Evolutionary conservation across 768 basidiomycete genomes (phyloP), one percentile per base, ranked within the genome.

Genomic region (Naganishia friedmannii): DNA sequence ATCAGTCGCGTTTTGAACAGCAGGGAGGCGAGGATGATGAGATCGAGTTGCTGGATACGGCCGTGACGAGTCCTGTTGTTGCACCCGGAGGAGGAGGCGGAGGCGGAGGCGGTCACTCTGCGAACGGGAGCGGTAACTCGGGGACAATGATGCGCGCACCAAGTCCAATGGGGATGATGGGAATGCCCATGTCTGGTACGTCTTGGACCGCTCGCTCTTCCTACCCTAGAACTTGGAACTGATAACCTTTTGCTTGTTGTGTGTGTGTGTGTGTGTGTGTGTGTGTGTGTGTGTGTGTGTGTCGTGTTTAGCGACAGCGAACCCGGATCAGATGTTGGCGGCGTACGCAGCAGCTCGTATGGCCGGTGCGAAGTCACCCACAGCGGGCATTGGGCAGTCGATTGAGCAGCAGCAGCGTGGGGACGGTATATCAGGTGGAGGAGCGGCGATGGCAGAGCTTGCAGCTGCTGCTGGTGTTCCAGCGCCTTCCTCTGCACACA

Each of bases 321-420:
- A 72, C 71, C 80, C 80, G 28, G 80, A 81, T 57, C 76, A 81
- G 63, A 76, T 81, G 75, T 72, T 81, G 17, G 78, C 78, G 1
- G 80, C 79, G 12, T 81, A 81, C 69, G 80, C 80, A 39, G 78
- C 78, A 10, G 71, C 71, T n/a, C 46, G 71, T 21, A 67, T 58
- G 48, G 26, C 29, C 31, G 65, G 42, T 42, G 42, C 60, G 17
- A 65, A 65, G n/a, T 70, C 69, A 1, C 51, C 69, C 29, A 45
- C 60, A 21, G 39, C 54, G 17, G 45, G 42, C 12, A 46, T 66
- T 28, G 65, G 65, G 19, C 31, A 34, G 17, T 66, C 65, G 15
- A 51, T 66, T 48, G 63, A 65, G 63, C 42, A 65, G 6, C 48
- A 42, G n/a, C 48, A 26, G n/a, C 48, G 12, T 2, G n/a, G 12